These are phyloP conservation scores for Pyricularia sp. DNA, from an alignment of 2,329 filamentous ascomycete genomes.

Conservation along the genomic window DNA sequence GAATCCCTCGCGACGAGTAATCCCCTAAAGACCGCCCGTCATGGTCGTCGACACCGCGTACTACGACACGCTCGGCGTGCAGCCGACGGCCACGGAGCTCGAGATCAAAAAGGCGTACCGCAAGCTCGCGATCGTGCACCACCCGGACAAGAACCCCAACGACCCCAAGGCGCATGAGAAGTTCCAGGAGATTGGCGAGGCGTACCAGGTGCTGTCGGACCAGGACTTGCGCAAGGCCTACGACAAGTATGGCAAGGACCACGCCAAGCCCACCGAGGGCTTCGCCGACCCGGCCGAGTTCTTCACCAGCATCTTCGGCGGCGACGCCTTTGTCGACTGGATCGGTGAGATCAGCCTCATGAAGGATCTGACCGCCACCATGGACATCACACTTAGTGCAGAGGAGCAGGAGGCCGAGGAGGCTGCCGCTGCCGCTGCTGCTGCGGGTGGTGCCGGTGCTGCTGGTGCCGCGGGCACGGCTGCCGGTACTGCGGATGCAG, in stretches of 20 bases:
- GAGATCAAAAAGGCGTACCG: conserved; percentile 97
- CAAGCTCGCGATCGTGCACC: conserved; percentile 87
- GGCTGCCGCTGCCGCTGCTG: conserved; percentile 25
- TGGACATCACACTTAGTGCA: conserved; percentile 90
- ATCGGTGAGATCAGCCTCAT: conserved; percentile 98
- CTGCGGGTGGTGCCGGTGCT: neutral
- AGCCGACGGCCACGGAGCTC: conserved; percentile 75
- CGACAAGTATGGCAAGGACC: conserved; percentile 95
- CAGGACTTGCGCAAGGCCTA: conserved; percentile 81
- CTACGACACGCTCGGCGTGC: conserved; percentile 79
- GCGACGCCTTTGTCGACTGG: conserved; percentile 90
- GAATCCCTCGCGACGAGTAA: neutral
- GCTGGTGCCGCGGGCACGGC: conserved; percentile 5
- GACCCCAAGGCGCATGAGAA: conserved; percentile 89
- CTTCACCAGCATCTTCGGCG: conserved; percentile 97
- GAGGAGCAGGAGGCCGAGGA: conserved; percentile 42
- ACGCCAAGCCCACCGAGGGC: conserved; percentile 80
- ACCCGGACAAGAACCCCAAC: conserved; percentile 96
- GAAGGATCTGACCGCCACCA: conserved; percentile 95
- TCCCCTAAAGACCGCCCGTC: conserved; percentile 13
- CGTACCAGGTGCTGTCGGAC: conserved; percentile 77
- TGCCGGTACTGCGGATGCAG: conserved; percentile 25
- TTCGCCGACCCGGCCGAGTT: conserved; percentile 97
- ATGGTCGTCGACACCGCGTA: conserved; percentile 89
- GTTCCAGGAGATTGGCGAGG: conserved; percentile 79